A percentile compares a stretch with the other conserved stretches of the same genome.
Conservation (phyloP, 2,329 filamentous ascomycete species). For the Ciborinia camelliae region DNA sequence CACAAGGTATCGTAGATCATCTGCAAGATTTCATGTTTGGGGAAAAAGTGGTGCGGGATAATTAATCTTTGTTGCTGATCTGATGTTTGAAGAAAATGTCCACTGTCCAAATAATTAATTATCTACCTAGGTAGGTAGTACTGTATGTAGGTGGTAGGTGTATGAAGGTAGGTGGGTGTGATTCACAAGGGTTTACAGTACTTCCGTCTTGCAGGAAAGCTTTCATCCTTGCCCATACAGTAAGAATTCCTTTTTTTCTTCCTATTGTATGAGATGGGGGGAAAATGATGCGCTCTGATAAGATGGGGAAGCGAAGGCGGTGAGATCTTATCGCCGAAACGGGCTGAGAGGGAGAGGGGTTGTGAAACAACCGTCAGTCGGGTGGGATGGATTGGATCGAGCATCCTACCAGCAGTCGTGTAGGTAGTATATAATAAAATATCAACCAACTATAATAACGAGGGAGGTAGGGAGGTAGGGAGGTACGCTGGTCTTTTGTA, state of each 20-base stretch:
- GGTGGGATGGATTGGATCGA: no score
- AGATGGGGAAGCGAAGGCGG: slow-evolving; percentile 4
- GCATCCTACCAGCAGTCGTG: no score
- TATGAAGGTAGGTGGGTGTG: no score
- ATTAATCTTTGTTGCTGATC: not conserved
- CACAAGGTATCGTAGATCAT: slow-evolving; percentile 7
- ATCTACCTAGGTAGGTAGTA: no score
- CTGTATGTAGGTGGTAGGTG: no score
- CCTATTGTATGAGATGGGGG: not conserved
- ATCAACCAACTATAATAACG: no score
- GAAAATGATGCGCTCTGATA: not conserved
- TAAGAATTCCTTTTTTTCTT: not conserved
- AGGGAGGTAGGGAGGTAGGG: no score
- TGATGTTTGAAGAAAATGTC: slow-evolving; percentile 5
- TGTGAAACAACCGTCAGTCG: not conserved
- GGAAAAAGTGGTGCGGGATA: not conserved
- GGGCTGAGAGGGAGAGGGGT: not conserved
- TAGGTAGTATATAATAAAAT: no score
- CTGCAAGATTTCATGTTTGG: slow-evolving; percentile 8
- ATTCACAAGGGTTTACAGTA: slow-evolving; percentile 12
- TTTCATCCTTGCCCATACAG: slow-evolving; percentile 7
- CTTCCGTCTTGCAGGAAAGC: not conserved
- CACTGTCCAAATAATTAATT: not conserved
- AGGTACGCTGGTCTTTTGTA: no score
- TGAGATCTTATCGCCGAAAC: not conserved